Evolutionary conservation across 768 basidiomycete species (phyloP).

Genomic region (Fibroporia radiculosa): DNA sequence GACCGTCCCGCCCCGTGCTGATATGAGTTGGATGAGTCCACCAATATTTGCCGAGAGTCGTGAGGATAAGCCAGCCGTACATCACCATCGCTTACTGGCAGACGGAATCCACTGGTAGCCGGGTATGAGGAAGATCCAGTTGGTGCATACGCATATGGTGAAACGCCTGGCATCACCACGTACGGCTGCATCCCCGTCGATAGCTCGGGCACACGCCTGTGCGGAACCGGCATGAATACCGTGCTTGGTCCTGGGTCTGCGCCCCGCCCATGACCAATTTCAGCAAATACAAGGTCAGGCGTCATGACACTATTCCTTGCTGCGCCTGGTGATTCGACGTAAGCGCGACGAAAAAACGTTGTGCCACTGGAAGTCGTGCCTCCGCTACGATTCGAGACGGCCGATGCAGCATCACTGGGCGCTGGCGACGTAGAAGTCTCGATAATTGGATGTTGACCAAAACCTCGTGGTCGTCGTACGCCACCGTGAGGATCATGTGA

Average conservation of each 20-base stretch:
- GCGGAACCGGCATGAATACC: constrained; percentile 7
- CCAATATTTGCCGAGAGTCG: constrained; percentile 12
- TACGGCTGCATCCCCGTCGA: background rate
- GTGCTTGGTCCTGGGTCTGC: constrained; percentile 21
- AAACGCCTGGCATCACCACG: background rate
- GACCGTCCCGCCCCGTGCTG: constrained; percentile 7
- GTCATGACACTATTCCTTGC: constrained; percentile 46
- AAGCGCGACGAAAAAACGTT: constrained; percentile 53
- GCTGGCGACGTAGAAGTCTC: constrained; percentile 46
- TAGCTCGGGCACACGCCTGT: constrained; percentile 3
- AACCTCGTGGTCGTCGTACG: constrained; percentile 44
- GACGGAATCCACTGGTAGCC: background rate
- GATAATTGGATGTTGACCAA: constrained; percentile 48
- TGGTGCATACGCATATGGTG: background rate
- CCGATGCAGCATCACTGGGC: constrained; percentile 52
- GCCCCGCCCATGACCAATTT: constrained; percentile 70
- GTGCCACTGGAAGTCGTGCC: constrained; percentile 49
- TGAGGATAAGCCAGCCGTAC: constrained; percentile 1
- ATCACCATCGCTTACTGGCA: constrained; percentile 7
- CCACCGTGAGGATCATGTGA: background rate
- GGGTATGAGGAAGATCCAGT: constrained; percentile 1
- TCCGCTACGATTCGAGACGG: constrained; percentile 47
- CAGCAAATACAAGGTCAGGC: constrained; percentile 68
- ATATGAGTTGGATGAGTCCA: constrained; percentile 18
- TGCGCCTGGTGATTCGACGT: constrained; percentile 29